Evolutionary conservation across 2,329 filamentous ascomycete genomes (phyloP).

Genomic region (Colletotrichum destructivum): DNA sequence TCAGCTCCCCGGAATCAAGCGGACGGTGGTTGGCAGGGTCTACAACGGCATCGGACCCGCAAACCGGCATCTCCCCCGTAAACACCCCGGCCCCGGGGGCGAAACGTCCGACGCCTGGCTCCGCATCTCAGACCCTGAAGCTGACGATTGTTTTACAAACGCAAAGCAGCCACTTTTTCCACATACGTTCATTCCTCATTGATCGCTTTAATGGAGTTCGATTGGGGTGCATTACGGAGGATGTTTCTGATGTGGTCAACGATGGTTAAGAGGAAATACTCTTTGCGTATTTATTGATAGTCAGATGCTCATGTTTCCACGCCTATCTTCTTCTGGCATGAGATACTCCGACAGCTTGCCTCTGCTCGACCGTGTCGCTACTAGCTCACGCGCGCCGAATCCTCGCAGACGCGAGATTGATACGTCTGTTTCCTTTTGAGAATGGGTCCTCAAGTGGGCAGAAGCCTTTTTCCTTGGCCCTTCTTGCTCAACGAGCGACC

Average conservation of each 20-base stretch:
- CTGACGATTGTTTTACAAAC: too few relatives aligned
- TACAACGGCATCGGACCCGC: neutral
- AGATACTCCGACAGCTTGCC: neutral
- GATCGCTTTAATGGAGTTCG: neutral
- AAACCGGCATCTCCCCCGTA: neutral
- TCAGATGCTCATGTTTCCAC: neutral
- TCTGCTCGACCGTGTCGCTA: neutral
- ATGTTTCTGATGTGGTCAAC: too few relatives aligned
- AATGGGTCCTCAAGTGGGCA: too few relatives aligned
- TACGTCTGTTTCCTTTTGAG: neutral
- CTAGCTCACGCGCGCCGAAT: neutral
- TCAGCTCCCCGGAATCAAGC: neutral
- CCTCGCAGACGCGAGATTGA: neutral
- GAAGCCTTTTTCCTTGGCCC: neutral
- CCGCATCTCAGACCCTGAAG: neutral
- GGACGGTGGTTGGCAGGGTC: neutral
- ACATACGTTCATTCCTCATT: too few relatives aligned
- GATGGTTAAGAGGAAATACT: too few relatives aligned
- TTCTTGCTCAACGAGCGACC: neutral
- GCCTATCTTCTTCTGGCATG: neutral
- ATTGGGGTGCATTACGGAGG: neutral
- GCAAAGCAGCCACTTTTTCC: too few relatives aligned
- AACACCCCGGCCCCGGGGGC: neutral
- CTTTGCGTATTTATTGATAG: neutral
- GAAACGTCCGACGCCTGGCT: neutral